Conservation (phyloP, 2,329 filamentous ascomycete species). For the Sarocladium brachiariae region DNA sequence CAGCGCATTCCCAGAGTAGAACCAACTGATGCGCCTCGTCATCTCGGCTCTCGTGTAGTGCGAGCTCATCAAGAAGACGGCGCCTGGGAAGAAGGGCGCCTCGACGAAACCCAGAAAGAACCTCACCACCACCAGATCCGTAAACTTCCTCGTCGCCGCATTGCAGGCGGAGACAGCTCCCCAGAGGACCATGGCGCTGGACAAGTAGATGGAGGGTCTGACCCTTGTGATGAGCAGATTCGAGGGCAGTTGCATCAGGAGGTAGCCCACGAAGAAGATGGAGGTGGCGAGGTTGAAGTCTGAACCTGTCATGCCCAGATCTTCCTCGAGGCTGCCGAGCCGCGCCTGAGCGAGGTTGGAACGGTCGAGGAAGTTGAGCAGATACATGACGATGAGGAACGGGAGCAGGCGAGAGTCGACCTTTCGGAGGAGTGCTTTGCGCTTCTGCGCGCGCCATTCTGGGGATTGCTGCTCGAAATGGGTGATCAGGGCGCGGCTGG, state of each 20-base stretch:
- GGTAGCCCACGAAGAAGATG: slow-evolving; percentile 55
- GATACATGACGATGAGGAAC: slow-evolving; percentile 46
- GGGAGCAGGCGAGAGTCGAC: slow-evolving; percentile 46
- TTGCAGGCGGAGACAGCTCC: slow-evolving; percentile 38
- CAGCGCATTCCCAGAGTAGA: slow-evolving; percentile 49
- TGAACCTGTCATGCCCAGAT: slow-evolving; percentile 46
- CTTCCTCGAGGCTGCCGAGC: slow-evolving; percentile 44
- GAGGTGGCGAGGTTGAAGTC: slow-evolving; percentile 54
- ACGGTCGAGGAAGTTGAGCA: slow-evolving; percentile 49
- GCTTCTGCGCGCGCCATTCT: slow-evolving; percentile 15
- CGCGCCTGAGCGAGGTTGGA: slow-evolving; percentile 48
- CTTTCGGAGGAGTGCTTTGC: slow-evolving; percentile 37
- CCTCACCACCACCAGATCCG: slow-evolving; percentile 35
- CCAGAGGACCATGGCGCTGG: slow-evolving; percentile 36
- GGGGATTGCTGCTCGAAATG: neutral
- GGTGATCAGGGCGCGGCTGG: neutral
- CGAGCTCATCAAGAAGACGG: slow-evolving; percentile 34
- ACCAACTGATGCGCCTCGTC: slow-evolving; percentile 51
- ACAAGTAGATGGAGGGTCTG: slow-evolving; percentile 46
- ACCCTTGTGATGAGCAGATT: slow-evolving; percentile 50
- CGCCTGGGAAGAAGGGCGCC: slow-evolving; percentile 45
- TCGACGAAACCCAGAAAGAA: slow-evolving; percentile 38
- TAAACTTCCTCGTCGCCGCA: slow-evolving; percentile 35
- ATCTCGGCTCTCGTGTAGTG: slow-evolving; percentile 42
- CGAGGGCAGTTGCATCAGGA: slow-evolving; percentile 55